Evolutionary conservation across 371 early-diverging fungal species (phyloP), one percentile per base, ranked within the genome.

Genomic region (Saksenaea oblongispora): DNA sequence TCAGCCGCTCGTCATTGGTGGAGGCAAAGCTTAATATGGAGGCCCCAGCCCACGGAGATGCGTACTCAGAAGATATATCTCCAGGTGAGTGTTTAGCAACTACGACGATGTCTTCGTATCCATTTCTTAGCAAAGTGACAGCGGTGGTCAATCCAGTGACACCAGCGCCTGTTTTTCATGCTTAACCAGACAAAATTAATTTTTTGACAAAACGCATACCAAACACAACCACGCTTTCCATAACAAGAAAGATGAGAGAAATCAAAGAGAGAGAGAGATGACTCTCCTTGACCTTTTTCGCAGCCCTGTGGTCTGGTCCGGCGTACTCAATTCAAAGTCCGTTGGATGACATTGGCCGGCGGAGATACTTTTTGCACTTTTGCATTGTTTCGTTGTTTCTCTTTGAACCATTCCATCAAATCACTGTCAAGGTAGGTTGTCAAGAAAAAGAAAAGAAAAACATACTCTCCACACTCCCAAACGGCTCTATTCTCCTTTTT

Each of bases 71-170:
- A n/a, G 74, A 72, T 0, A 67, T 62, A 54, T 86, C 84, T 10
- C 83, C 84, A 31, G 88, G 87, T 56, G 86, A 73, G 60, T 87
- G 80, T 42, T 84, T 82, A 5, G 85, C 79, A 15, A 86, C 73
- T 14, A 90, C 75, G 3, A 73, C 79, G 1, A 89, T 86, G 66
- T 85, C 73, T 37, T 72, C 74, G 63, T 81, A 80, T 8, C 84
- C 81, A 39, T 75, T 68, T 67, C 75, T 66, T 56, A 85, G 79
- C 35, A 90, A 67, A 28, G 75, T 35, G 11, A 88, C 62, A 10
- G 88, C 92, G 1, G 86, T 84, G 13, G 91, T 90, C 54, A 94
- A 71, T 3, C 95, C 93, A 54, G 79, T 77, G 1, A 93, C 95
- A 64, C 95, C 95, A 14, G 90, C 90, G 14, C 93, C 93, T 79